These are phyloP conservation scores for Thozetella sp. DNA, from an alignment of 495 filamentous ascomycete genomes.

Conservation along the genomic window DNA sequence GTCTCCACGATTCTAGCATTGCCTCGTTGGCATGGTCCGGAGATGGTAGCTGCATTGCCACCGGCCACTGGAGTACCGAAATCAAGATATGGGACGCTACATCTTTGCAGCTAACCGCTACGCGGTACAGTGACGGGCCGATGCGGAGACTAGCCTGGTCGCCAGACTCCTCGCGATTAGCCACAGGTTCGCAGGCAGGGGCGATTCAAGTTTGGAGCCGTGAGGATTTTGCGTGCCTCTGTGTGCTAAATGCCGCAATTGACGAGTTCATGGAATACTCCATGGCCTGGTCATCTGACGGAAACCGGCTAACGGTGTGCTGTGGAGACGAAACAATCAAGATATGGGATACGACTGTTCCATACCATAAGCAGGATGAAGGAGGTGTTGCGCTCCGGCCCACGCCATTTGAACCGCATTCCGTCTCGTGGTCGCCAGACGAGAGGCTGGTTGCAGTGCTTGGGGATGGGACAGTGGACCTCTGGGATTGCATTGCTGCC, in stretches of 20 bases:
- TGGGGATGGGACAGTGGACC: not conserved
- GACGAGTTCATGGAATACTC: not conserved
- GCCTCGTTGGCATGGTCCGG: not conserved
- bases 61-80: not conserved
- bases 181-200: not conserved
- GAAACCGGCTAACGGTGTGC: not conserved
- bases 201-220: not conserved
- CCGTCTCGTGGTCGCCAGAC: not conserved
- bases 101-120: not conserved
- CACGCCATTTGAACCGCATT: not conserved
- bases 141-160: not conserved
- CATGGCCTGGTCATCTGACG: not conserved
- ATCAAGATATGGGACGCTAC: not conserved
- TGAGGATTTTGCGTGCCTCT: not conserved
- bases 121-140: not conserved
- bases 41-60: not conserved
- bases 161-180: not conserved
- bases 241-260: not conserved
- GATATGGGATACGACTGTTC: not conserved
- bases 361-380: not conserved
- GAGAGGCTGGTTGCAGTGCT: not conserved
- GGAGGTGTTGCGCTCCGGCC: not conserved
- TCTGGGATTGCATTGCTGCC: not conserved
- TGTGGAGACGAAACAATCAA: not conserved
- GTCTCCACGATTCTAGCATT: not conserved